Evolutionary conservation across 345 rosid genomes (phyloP), one percentile per base, ranked within the genome.

Genomic region (Melastoma malabathricum): DNA sequence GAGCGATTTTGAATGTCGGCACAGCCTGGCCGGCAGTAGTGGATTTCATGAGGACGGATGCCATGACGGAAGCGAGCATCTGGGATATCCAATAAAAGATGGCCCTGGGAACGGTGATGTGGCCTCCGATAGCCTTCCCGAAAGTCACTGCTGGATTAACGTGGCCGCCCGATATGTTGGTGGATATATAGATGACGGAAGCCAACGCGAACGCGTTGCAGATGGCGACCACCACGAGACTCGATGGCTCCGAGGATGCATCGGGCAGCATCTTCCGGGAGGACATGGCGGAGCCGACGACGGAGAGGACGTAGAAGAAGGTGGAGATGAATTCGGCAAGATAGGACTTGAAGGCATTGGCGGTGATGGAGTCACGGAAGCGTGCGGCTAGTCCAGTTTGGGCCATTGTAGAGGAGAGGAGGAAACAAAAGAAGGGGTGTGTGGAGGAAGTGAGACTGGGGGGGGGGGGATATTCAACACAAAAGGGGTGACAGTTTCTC

Each of bases 101-200:
- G 60, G 98, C 95, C 8, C 86, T 81, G 0, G 90, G 80, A 51
- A 87, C 70, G 25, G 75, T 76, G 6, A 92, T 64, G 48, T 69
- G 78, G 50, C 98, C 98, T 8, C 89, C 81, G 31, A 92, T 76
- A 2, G 84, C 98, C 90, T 74, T 79, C 0, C 62, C 81, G 45
- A 87, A 84, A 1, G 97, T 92, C 55, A 92, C 97, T 3, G 97
- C 94, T 2, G 98, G 98, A 57, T 87, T 92, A 52, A 87, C 84
- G 49, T 87, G 98, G 3, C 96, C 95, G 1, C 93, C 95, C 3
- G 95, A 92, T 16, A 77, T 64, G 48, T 63, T 81, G 50, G 72
- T 69, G 0, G 95, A 76, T 15, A 82, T 71, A 52, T 75, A 80
- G 23, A 92, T 75, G 0, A 85, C 70, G 1, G 87, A 72, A 0